Percentiles rank a stretch among this genome's conserved stretches.
Conservation (phyloP, 805 yeast genomes). For the Dipodascopsis uninucleata region DNA sequence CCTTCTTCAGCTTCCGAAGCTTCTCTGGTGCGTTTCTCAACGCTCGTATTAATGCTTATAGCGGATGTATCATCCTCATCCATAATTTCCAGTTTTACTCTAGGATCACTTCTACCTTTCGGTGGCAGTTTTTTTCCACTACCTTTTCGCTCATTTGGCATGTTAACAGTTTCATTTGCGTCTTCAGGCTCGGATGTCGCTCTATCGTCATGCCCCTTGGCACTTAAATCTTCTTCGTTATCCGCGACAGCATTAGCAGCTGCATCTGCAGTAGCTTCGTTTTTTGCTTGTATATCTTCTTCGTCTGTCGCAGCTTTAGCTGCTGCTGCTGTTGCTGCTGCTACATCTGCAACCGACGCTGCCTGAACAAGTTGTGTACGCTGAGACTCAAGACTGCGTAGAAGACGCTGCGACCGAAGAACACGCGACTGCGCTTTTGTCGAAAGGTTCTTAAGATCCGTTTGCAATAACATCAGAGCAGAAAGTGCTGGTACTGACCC, state of each 20-base stretch:
- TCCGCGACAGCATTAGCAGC: too few relatives aligned
- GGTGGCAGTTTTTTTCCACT: not conserved
- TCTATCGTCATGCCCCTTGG: not conserved
- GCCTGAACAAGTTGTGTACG: slow-evolving; percentile 4
- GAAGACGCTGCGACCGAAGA: slow-evolving; percentile 6
- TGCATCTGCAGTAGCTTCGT: not conserved
- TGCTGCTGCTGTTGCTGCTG: slow-evolving; percentile 6
- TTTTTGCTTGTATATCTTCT: not conserved
- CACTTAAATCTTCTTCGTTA: not conserved
- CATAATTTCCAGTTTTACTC: too few relatives aligned
- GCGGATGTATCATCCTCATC: too few relatives aligned
- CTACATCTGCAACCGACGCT: slow-evolving; percentile 3
- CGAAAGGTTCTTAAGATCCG: slow-evolving; percentile 10
- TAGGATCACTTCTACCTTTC: not conserved
- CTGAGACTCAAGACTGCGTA: slow-evolving; percentile 10
- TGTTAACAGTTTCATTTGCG: not conserved
- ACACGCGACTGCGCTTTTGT: slow-evolving; percentile 17
- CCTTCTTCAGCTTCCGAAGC: slow-evolving; percentile 1
- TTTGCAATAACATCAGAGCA: slow-evolving; percentile 10
- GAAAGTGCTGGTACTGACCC: slow-evolving; percentile 10
- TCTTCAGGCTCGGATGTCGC: not conserved
- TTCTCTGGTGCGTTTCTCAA: not conserved
- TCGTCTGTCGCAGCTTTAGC: slow-evolving; percentile 7
- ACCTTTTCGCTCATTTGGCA: not conserved
- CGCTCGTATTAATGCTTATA: too few relatives aligned